Evolutionary conservation across 1,284 basidiomycete species (phyloP).

Genomic region (Pascua guehoae): DNA sequence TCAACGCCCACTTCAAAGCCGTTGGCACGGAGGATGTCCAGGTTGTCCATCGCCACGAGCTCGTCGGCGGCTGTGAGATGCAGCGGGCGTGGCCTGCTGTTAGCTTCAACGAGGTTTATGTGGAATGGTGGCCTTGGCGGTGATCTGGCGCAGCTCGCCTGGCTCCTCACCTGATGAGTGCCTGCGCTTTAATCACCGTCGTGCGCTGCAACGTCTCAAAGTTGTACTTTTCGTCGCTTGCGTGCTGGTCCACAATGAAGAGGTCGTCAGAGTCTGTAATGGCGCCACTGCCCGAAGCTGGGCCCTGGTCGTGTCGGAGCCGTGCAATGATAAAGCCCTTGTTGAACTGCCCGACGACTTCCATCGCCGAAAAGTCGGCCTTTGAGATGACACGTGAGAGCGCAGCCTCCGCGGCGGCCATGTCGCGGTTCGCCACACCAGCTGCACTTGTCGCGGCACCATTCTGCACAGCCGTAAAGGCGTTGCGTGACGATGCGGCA

Average conservation of each 20-base stretch:
- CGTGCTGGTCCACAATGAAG: conserved; percentile 72
- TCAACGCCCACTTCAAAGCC: conserved; percentile 73
- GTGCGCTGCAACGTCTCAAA: conserved; percentile 89
- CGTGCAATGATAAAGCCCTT: conserved; percentile 89
- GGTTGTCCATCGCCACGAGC: conserved; percentile 78
- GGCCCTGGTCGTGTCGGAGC: conserved; percentile 47
- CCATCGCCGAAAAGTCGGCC: conserved; percentile 78
- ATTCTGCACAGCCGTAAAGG: conserved; percentile 21
- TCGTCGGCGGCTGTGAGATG: conserved; percentile 89
- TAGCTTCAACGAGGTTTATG: no score
- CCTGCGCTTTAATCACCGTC: conserved; percentile 82
- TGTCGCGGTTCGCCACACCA: conserved; percentile 60
- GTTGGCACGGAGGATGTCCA: conserved; percentile 73
- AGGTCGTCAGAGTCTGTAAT: conserved; percentile 66
- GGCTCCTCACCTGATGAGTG: conserved; percentile 64
- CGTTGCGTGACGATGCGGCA: conserved; percentile 20
- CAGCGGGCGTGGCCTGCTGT: conserved; percentile 64
- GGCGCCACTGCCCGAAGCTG: conserved; percentile 7
- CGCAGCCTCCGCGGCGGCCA: conserved; percentile 63
- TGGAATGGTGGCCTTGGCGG: no score
- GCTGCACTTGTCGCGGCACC: conserved; percentile 48
- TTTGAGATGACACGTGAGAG: conserved; percentile 85
- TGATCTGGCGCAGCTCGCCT: no score
- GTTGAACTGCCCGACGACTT: conserved; percentile 91
- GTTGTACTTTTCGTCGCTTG: conserved; percentile 87